Conservation (phyloP, 2,329 filamentous ascomycete genomes). For the Trichoderma atrobrunneum region DNA sequence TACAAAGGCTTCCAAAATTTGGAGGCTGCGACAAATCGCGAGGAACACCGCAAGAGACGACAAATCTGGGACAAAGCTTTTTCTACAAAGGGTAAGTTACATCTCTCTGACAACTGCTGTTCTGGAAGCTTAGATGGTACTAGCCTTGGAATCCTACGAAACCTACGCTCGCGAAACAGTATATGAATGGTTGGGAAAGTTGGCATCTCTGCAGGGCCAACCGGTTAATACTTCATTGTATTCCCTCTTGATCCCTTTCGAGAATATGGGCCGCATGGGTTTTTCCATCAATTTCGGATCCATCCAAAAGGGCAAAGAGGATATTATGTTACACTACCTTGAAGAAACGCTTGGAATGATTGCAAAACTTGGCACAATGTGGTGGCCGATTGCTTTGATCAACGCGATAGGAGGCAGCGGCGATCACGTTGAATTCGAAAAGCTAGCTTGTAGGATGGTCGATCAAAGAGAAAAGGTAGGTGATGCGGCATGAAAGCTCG, state of each 20-base stretch:
- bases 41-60: constrained; percentile 26
- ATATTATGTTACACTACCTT: constrained; percentile 25
- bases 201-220: constrained; percentile 21
- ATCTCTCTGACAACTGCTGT: not conserved
- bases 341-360: constrained; percentile 24
- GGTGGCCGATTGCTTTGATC: constrained; percentile 25
- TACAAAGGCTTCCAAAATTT: constrained; percentile 7
- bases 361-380: constrained; percentile 23
- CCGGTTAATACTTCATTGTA: constrained; percentile 27
- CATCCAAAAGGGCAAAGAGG: constrained; percentile 25
- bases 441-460: not conserved
- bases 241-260: constrained; percentile 29
- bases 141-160: constrained; percentile 24
- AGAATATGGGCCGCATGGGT: constrained; percentile 31
- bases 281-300: constrained; percentile 28
- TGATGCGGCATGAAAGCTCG: too few species aligned
- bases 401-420: constrained; percentile 13
- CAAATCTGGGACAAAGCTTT: constrained; percentile 29
- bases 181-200: constrained; percentile 24
- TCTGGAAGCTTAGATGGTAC: not conserved
- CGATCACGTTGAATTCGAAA: not conserved
- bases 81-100: constrained; percentile 22
- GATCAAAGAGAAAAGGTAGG: not conserved
- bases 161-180: constrained; percentile 23
- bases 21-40: constrained; percentile 23